Conservation (phyloP, 1,284 basidiomycete genomes). For the Lignosus rhinocerotis region DNA sequence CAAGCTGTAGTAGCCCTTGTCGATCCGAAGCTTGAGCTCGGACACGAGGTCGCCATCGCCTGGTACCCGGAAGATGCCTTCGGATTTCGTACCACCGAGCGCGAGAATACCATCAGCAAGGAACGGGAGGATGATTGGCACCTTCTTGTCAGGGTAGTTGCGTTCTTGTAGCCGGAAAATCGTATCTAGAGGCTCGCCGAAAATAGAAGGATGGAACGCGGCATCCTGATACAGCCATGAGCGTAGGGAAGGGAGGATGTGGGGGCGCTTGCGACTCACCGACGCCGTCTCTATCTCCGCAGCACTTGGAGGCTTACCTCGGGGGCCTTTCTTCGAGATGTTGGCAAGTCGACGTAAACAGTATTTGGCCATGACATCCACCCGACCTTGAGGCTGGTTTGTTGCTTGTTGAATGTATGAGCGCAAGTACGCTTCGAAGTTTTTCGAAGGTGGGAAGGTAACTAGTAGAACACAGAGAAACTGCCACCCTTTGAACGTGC, state of each 20-base stretch:
- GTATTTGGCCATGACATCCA: constrained; percentile 89
- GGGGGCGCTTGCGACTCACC: constrained; percentile 42
- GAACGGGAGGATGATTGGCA: constrained; percentile 91
- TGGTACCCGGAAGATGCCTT: constrained; percentile 90
- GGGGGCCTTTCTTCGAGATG: constrained; percentile 78
- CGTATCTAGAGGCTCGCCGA: constrained; percentile 84
- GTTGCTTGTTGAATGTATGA: constrained; percentile 75
- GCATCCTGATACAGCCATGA: constrained; percentile 59
- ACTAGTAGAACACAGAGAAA: constrained; percentile 84
- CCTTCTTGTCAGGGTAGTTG: constrained; percentile 79
- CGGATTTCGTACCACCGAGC: constrained; percentile 78
- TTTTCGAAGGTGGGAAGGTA: constrained; percentile 88
- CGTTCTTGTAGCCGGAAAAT: constrained; percentile 82
- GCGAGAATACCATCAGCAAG: constrained; percentile 88
- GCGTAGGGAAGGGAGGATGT: background rate
- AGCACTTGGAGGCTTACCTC: constrained; percentile 77
- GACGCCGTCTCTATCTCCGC: constrained; percentile 89
- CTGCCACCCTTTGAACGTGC: constrained; percentile 89
- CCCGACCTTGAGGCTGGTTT: constrained; percentile 66
- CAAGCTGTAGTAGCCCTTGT: constrained; percentile 87
- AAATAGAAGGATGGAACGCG: constrained; percentile 91
- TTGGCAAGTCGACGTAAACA: constrained; percentile 71
- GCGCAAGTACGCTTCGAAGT: constrained; percentile 81
- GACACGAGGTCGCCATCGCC: constrained; percentile 86
- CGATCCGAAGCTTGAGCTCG: constrained; percentile 84